Conservation (phyloP, 83 land plant species). For the Diphasiastrum complanatum region DNA sequence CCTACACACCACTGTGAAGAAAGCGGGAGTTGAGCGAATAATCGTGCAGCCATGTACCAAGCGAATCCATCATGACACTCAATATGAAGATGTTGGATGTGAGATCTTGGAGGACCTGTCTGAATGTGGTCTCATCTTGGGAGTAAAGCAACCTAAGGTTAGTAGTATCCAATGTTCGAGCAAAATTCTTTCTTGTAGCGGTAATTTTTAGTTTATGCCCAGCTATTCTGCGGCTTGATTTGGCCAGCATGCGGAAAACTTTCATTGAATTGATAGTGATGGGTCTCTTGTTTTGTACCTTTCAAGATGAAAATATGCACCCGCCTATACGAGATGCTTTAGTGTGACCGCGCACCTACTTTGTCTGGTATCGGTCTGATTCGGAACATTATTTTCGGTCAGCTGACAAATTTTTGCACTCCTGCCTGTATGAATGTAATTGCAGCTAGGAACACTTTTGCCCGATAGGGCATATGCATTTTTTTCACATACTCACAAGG, state of each 20-base stretch:
- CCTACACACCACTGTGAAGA: conserved; percentile 37
- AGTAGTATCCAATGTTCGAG: neutral
- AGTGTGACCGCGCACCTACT: too few relatives aligned
- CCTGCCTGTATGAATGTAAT: neutral
- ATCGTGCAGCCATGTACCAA: conserved; percentile 91
- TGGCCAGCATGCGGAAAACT: too few relatives aligned
- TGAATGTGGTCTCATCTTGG: conserved; percentile 90
- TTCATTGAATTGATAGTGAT: too few relatives aligned
- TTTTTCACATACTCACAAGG: conserved; percentile 98
- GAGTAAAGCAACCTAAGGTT: conserved; percentile 94
- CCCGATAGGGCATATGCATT: conserved; percentile 87
- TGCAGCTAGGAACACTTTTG: conserved; percentile 73
- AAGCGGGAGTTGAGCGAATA: conserved; percentile 55
- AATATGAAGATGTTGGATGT: conserved; percentile 90
- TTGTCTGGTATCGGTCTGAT: too few relatives aligned
- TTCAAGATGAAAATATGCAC: too few relatives aligned
- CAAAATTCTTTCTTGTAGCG: too few relatives aligned
- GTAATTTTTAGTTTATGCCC: too few relatives aligned
- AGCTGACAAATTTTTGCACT: too few relatives aligned
- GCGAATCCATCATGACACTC: conserved; percentile 67
- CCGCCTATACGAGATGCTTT: too few relatives aligned
- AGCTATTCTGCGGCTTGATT: too few relatives aligned
- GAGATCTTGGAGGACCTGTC: conserved; percentile 88
- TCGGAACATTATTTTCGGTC: too few relatives aligned
- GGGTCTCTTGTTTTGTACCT: too few relatives aligned